Evolutionary conservation across 495 filamentous ascomycete genomes (phyloP), one percentile per base, ranked within the genome.

Genomic region (Tuber melanosporum): DNA sequence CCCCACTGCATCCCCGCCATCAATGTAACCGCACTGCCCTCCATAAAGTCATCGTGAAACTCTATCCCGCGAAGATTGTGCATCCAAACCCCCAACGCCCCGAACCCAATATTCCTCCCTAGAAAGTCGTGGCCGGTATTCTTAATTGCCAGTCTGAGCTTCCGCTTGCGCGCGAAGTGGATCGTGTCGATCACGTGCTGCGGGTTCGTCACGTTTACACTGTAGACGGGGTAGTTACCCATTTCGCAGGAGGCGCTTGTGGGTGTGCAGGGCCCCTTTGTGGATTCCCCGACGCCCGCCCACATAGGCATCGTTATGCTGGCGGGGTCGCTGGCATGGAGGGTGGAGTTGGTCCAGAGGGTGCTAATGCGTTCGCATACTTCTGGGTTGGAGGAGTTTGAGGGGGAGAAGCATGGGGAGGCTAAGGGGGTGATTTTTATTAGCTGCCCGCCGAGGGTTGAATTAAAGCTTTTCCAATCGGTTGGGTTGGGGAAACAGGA

Each of bases 71-170:
- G 88, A 39, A 90, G 82, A 75, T 87, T 81, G 74, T 87, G 89
- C 74, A 84, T 88, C 88, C 86, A 90, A 49, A 88, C 83, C 14
- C 83, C 85, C 17, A 88, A 83, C 43, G 85, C 87, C 12, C 86
- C 89, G 72, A 85, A 85, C 52, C 86, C 88, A 8, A 86, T 89
- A 17, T 87, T 88, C 71, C 87, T 87, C 42, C 86, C 86, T 70
- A 83, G 80, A 75, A 85, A 86, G 70, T 79, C 77, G 20, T 79
- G 77, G 1, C 78, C 71, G 22, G 62, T 19, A 70, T 14, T 78
- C 78, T 72, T 72, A 78, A 76, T 62, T 20, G 47, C 46, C 17
- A 84, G 73, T 44, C 82, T 74, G 12, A 84, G 49, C 15, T 83
- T 82, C 22, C 78, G 76, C 26, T 80, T 73, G 14, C 74, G 71